Evolutionary conservation across 2,329 filamentous ascomycete genomes (phyloP), one percentile per base, ranked within the genome.

Genomic region (Parasarocladium wereldwijsianum): DNA sequence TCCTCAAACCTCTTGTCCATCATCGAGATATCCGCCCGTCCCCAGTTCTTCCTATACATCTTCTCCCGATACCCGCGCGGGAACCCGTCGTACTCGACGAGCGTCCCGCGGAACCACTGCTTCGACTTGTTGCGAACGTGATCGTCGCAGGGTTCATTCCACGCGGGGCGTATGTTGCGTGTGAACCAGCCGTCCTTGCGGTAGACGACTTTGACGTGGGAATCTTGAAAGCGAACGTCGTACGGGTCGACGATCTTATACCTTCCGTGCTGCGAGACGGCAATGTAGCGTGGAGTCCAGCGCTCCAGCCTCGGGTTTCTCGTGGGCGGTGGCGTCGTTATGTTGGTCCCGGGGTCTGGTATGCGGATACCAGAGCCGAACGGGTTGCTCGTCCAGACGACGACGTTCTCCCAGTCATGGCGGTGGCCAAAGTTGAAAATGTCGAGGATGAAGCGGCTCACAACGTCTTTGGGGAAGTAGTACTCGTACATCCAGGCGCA

Each of bases 391-490:
- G n/a, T n/a, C n/a, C n/a, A n/a, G n/a, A n/a, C n/a, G n/a, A n/a
- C n/a, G n/a, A n/a, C n/a, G 38, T 52, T 46, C 43, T 55, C 51
- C 51, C 51, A 54, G 44, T 55, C 52, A 40, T 61, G 52, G 5
- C 43, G 46, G 41, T 60, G 57, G 3, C 40, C 40, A 27, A 48
- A 46, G 24, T 48, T 25, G 12, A 49, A 37, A 11, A 47, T 25
- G 33, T 46, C 32, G 14, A 38, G 29, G 13, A 49, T 15, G 31
- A n/a, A n/a, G n/a, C n/a, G n/a, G n/a, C n/a, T n/a, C n/a, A n/a
- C n/a, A 21, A n/a, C 25, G 25, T 60, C 56, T 43, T 57, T 58
- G 36, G 58, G 55, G 31, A 60, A 60, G 44, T 59, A 61, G 41
- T 60, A 60, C 34, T 47, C 54, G 41, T 60, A 60, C 22, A 59